Conservation (phyloP, 805 yeast genomes). For the Barnettozyma populi region DNA sequence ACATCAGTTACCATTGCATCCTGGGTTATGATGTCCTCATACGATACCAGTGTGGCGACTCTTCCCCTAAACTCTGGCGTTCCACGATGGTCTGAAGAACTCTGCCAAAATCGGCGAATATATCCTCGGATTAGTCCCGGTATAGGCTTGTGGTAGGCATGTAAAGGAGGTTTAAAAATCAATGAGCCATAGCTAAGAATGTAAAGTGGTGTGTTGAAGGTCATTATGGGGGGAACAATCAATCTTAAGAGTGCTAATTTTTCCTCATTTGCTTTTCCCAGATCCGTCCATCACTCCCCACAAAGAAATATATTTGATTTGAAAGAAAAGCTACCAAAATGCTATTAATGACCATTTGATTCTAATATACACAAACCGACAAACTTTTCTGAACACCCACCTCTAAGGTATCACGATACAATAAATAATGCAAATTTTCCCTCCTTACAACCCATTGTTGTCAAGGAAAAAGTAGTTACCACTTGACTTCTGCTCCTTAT, state of each 20-base stretch:
- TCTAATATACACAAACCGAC: slow-evolving; percentile 1
- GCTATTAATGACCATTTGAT: neutral
- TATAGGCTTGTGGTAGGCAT: slow-evolving; percentile 44
- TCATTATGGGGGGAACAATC: slow-evolving; percentile 6
- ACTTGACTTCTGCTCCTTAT: slow-evolving; percentile 86
- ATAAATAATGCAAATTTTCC: neutral
- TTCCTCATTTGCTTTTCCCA: too few species aligned
- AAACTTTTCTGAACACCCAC: neutral
- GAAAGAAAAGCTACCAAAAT: neutral
- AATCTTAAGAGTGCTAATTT: too few species aligned
- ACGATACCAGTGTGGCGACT: slow-evolving; percentile 74
- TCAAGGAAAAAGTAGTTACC: slow-evolving; percentile 98
- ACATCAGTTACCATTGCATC: slow-evolving; percentile 39
- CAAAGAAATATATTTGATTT: too few species aligned
- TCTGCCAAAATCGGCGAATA: slow-evolving; percentile 86
- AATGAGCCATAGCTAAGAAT: slow-evolving; percentile 87
- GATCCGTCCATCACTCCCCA: too few species aligned
- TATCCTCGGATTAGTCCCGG: slow-evolving; percentile 76
- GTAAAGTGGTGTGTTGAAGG: slow-evolving; percentile 48
- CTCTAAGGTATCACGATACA: neutral
- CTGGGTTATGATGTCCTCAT: slow-evolving; percentile 44
- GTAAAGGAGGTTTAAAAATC: slow-evolving; percentile 86
- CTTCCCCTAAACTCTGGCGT: slow-evolving; percentile 84
- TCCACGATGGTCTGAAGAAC: slow-evolving; percentile 86
- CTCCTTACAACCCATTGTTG: slow-evolving; percentile 39